A percentile compares a stretch with the other conserved stretches of the same genome.
Evolutionary conservation across 176 grass and related monocot genomes (phyloP).

Genomic region (Zoysia japonica): DNA sequence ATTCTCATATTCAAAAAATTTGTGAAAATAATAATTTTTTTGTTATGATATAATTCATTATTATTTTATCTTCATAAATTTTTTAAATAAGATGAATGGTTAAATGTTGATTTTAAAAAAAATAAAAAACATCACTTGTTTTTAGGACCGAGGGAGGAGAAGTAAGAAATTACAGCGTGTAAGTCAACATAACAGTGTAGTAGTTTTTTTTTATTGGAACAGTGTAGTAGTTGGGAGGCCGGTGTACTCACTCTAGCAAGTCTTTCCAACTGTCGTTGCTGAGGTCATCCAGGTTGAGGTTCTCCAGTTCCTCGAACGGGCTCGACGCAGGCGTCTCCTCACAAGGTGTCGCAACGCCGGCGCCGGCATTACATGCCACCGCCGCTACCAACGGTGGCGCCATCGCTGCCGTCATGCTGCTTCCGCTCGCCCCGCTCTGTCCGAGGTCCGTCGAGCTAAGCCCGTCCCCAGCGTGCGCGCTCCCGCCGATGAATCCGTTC

Average conservation of each 20-base stretch:
- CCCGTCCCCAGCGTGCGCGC: conserved; percentile 13
- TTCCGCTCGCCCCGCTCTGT: conserved; percentile 35
- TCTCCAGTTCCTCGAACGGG: conserved; percentile 57
- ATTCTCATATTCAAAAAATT: too few species aligned
- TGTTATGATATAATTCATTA: too few species aligned
- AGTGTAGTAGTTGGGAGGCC: conserved; percentile 4
- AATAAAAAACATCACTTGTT: too few species aligned
- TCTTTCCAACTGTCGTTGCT: conserved; percentile 69
- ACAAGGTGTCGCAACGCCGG: not conserved
- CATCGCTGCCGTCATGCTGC: conserved; percentile 34
- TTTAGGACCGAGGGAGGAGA: too few species aligned
- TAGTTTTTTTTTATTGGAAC: not conserved
- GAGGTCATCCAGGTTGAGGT: conserved; percentile 59
- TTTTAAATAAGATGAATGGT: too few species aligned
- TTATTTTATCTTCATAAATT: too few species aligned
- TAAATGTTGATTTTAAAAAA: too few species aligned
- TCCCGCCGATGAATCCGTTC: not conserved
- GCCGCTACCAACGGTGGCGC: conserved; percentile 36
- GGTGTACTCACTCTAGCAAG: conserved; percentile 69
- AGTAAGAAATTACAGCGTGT: not conserved
- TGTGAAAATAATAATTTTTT: too few species aligned
- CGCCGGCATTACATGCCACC: conserved; percentile 28
- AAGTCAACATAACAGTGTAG: not conserved
- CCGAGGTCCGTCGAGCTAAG: conserved; percentile 46
- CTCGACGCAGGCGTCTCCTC: conserved; percentile 52